Evolutionary conservation across 2,329 filamentous ascomycete species (phyloP), one percentile per base, ranked within the genome.

Genomic region (Penicillium sp.): DNA sequence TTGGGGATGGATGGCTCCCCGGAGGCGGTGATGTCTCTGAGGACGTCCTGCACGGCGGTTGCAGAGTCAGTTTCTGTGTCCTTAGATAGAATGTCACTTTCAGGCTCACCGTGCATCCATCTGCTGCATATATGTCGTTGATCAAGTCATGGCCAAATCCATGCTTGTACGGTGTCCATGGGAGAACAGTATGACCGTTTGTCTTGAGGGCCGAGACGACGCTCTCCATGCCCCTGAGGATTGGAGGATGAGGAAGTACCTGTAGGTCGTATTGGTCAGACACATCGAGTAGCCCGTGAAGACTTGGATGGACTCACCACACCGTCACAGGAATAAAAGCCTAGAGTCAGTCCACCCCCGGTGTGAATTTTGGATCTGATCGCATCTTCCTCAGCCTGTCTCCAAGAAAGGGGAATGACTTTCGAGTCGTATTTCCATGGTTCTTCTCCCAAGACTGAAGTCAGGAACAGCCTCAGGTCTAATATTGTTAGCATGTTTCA

Each of bases 1-100:
- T 67, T 64, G 7, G 65, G 62, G 20, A 69, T 66, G 0, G 57
- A 50, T 8, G 66, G 67, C 40, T 71, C 67, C 23, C 68, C 60
- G 2, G 60, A 64, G 13, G 54, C 49, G 7, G 45, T 43, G 9
- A 67, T 54, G 6, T 45, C 45, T 7, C 39, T 36, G 23, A 46
- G 47, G 4, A 66, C 45, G 29, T 67, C 64, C 57, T 61, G 33
- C n/a, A n/a, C n/a, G n/a, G n/a, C n/a, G n/a, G n/a, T n/a, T n/a
- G n/a, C n/a, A n/a, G n/a, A n/a, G n/a, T n/a, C n/a, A n/a, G n/a
- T n/a, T n/a, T n/a, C n/a, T n/a, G n/a, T n/a, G n/a, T n/a, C n/a
- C n/a, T n/a, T n/a, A n/a, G n/a, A n/a, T n/a, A n/a, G n/a, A 45
- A 4, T 20, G 6, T n/a, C n/a, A n/a, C n/a, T n/a, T n/a, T n/a